A percentile compares a stretch with the other conserved stretches of the same genome.
These are phyloP conservation scores for Colletotrichum eleusines DNA, from an alignment of 2,329 filamentous ascomycete species.

Conservation along the genomic window DNA sequence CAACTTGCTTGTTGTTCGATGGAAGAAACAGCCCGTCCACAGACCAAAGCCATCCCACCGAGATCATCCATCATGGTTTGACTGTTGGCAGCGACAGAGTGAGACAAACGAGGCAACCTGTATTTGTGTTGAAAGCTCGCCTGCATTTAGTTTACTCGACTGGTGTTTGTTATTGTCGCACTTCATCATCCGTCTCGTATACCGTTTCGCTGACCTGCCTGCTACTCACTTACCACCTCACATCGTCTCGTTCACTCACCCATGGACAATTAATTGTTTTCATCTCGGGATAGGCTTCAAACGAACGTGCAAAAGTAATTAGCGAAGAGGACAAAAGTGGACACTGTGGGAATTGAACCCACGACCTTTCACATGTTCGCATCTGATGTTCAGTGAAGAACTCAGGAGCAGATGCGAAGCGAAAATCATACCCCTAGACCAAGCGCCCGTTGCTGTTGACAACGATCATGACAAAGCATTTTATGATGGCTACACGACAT, in stretches of 20 bases:
- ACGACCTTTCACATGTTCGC: constrained; percentile 35
- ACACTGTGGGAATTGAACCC: constrained; percentile 41
- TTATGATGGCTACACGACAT: too few relatives aligned
- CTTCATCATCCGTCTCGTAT: neutral
- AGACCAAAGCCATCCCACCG: neutral
- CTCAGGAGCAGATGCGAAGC: constrained; percentile 13
- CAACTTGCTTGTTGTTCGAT: neutral
- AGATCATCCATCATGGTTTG: neutral
- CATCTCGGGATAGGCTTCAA: too few relatives aligned
- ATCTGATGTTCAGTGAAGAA: too few relatives aligned
- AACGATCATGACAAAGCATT: too few relatives aligned
- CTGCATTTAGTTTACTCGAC: too few relatives aligned
- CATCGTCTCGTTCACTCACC: neutral
- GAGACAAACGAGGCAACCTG: constrained; percentile 15
- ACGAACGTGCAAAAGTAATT: rapidly evolving
- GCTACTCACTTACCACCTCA: neutral
- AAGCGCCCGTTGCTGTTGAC: constrained; percentile 20
- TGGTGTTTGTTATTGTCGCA: too few relatives aligned
- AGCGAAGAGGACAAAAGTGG: too few relatives aligned
- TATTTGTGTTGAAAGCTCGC: too few relatives aligned
- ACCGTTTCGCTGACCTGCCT: neutral
- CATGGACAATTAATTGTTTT: neutral
- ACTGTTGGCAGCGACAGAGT: neutral
- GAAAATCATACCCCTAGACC: constrained; percentile 43
- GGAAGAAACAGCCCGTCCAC: neutral